Base-by-base conservation (phyloP, 2,329 filamentous ascomycete species). In the Dactylellina sp. region DNA sequence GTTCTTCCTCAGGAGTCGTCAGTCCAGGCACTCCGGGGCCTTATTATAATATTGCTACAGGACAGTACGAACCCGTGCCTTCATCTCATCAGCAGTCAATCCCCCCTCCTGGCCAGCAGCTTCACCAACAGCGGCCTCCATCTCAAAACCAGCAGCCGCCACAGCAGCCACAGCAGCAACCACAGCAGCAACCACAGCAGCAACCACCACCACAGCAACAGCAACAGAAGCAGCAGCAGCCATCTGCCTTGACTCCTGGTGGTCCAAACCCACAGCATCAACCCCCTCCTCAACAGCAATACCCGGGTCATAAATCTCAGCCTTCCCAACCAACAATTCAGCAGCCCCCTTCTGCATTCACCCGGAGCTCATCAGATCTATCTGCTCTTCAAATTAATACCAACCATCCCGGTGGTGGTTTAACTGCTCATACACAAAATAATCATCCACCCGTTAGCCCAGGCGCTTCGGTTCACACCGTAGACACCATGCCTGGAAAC, bases 221-320 rank as follows among this genome's bases (percentile, higher is more conserved):
- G 68, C 79, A 79, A 18, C 44, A 47, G 44, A n/a, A 47, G 20
- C 47, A 28, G 22, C 16, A 40, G 2, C 53, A 44, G 18, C 71
- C 78, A 80, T 75, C 81, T 79, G 77, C 79, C 75, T 72, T 62
- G 61, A 71, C 22, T 42, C 49, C n/a, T 6, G 42, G 78, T 77
- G 76, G 79, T 64, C 78, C 80, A 77, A 79, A 76, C 68, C 39
- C 70, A 55, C 64, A 79, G 75, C 71, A 76, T 76, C 75, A 77
- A 74, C 66, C 76, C 46, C 65, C 76, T 52, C 70, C 75, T 76
- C 77, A 78, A 70, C 76, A 76, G 81, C 80, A 80, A 80, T 82
- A 80, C 78, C 82, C 80, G 81, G 80, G 78, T 80, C 81, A 79
- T 79, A 81, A 77, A 81, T 79, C 77, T 18, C 66, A 64, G 78